Base-by-base conservation (phyloP, 2,329 filamentous ascomycete genomes). In the Botrytis tulipae region DNA sequence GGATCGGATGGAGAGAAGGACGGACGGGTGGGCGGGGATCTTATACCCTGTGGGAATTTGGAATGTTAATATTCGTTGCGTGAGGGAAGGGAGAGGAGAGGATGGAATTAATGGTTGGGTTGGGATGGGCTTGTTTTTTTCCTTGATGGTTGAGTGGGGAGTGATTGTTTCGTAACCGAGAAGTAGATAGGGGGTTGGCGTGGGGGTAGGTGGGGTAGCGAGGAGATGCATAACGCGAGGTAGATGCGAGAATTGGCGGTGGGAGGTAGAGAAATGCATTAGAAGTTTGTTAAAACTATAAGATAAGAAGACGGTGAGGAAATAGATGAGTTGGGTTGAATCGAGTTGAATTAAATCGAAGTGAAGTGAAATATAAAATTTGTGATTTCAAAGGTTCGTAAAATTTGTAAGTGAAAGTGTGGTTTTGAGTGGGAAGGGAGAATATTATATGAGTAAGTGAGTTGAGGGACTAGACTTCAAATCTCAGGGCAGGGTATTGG, bases 31-130 rank as follows among this genome's bases (percentile, higher is more conserved):
- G 42, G 44, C 18, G 42, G 65, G 65, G 65, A 68, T 68, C 29
- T 68, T 54, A 68, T 68, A 68, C 65, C 65, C 65, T 29, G 46
- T 68, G 16, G 65, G 25, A 54, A 54, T 54, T 40, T 22, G 35
- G 46, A 25, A 29, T 29, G 25, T 54, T 54, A 48, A 10, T 54
- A 25, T 14, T 54, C 18, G n/a, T 54, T 29, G 51, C n/a, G 42
- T 22, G 44, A 16, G 12, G 42, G 2, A 48, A 12, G n/a, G 62
- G 14, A 12, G n/a, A 29, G 42, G 32, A 25, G 35, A 25, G 35
- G 16, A 14, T 3, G 35, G 32, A 22, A 54, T n/a, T 62, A 62
- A 42, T 62, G 37, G 37, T 29, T 51, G 22, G 20, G 12, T 40
- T 29, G 25, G 32, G 35, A 14, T 54, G 22, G 25, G 32, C 6